Percentiles rank a stretch among this genome's conserved stretches.
These are phyloP conservation scores for Colletotrichum somersetense DNA, from an alignment of 2,329 filamentous ascomycete genomes.

Conservation along the genomic window DNA sequence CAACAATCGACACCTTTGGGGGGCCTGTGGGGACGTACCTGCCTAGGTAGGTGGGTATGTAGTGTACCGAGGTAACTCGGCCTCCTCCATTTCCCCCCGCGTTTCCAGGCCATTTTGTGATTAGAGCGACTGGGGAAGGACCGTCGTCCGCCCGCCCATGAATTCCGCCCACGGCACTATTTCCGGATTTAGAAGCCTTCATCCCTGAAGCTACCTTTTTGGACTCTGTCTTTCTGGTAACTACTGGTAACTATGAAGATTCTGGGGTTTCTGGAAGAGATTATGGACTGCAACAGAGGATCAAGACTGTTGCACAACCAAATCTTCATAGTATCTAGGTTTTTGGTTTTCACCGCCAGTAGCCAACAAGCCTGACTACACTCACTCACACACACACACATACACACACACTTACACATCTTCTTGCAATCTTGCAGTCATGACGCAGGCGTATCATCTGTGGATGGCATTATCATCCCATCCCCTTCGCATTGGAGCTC, in stretches of 20 bases:
- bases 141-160: not conserved
- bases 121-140: slow-evolving; percentile 24
- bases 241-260: not conserved
- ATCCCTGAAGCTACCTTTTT: not conserved
- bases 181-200: slow-evolving; percentile 15
- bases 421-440: not conserved
- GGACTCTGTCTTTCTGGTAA: not conserved
- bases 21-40: not conserved
- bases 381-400: not conserved
- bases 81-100: slow-evolving; percentile 35
- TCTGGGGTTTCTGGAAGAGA: slow-evolving; percentile 21
- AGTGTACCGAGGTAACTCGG: slow-evolving; percentile 40
- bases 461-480: slow-evolving; percentile 22
- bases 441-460: slow-evolving; percentile 7
- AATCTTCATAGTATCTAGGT: not conserved
- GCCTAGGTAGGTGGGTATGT: too few species aligned
- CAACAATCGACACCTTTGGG: slow-evolving; percentile 11
- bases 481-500: slow-evolving; percentile 3
- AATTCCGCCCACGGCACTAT: slow-evolving; percentile 36
- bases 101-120: slow-evolving; percentile 32
- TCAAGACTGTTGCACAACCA: slow-evolving; percentile 1
- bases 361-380: not conserved
- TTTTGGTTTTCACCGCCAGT: not conserved
- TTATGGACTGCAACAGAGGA: not conserved
- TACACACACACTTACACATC: not conserved